Evolutionary conservation across 1,284 basidiomycete species (phyloP).

Genomic region (Lignosus rhinocerotis): DNA sequence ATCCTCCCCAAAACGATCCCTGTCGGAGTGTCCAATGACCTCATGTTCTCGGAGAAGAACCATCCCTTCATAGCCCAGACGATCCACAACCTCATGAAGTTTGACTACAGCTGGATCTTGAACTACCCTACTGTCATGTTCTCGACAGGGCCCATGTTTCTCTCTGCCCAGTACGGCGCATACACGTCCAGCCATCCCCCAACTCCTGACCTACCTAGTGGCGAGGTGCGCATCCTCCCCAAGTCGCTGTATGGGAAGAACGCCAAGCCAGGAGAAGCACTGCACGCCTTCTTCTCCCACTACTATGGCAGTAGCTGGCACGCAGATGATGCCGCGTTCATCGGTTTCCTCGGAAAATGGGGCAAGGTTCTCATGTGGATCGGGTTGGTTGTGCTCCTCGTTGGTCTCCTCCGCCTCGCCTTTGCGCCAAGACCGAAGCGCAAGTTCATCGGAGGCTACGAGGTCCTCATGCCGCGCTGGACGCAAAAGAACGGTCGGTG

Average conservation of each 20-base stretch:
- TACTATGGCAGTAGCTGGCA: constrained; percentile 98
- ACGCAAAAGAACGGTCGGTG: constrained; percentile 67
- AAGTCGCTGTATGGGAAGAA: constrained; percentile 98
- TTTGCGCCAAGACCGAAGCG: constrained; percentile 49
- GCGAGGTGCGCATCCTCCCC: constrained; percentile 86
- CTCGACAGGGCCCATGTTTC: constrained; percentile 94
- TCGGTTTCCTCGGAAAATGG: constrained; percentile 85
- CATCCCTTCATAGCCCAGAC: constrained; percentile 93
- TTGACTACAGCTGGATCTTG: constrained; percentile 90
- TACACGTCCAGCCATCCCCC: constrained; percentile 75
- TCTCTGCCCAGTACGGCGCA: constrained; percentile 85
- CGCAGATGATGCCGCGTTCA: constrained; percentile 91
- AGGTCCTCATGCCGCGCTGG: constrained; percentile 72
- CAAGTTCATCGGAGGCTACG: constrained; percentile 70
- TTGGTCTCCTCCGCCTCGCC: constrained; percentile 64
- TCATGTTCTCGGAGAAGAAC: constrained; percentile 87
- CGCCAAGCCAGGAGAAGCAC: constrained; percentile 79
- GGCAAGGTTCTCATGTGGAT: constrained; percentile 87
- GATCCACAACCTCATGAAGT: constrained; percentile 90
- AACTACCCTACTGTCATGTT: constrained; percentile 99
- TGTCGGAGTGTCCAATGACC: constrained; percentile 95
- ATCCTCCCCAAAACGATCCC: constrained; percentile 95
- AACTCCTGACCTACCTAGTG: constrained; percentile 51
- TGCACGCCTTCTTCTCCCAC: constrained; percentile 92
- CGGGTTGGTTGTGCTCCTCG: constrained; percentile 68